phyloP scores from a whole-genome alignment of 768 basidiomycete genomes.

The Lentinus tigrinus region DNA sequence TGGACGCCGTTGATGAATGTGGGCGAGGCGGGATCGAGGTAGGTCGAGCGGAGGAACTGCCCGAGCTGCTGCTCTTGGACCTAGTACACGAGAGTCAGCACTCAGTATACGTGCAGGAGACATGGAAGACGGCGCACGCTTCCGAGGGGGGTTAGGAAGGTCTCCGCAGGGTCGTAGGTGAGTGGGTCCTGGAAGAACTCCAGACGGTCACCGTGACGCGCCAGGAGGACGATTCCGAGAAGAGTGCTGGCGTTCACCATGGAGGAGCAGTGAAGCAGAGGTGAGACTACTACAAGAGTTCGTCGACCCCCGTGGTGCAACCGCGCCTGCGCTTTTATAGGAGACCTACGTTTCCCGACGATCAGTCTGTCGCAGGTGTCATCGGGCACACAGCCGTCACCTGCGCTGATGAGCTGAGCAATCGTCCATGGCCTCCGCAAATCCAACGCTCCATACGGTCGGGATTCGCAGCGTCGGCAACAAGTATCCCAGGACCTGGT shows the following conservation, averaged over 20 bases:
- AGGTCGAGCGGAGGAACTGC: conserved; percentile 43
- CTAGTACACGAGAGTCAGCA: conserved; percentile 5
- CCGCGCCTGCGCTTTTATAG: no score
- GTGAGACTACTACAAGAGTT: no score
- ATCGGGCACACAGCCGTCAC: no score
- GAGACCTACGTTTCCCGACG: no score
- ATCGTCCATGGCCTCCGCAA: no score
- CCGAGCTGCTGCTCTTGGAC: conserved; percentile 45
- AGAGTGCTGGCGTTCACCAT: conserved; percentile 14
- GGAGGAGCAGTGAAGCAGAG: no score
- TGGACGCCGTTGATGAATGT: conserved; percentile 44
- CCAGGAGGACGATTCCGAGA: conserved; percentile 21
- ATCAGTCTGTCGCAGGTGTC: no score
- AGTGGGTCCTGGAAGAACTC: conserved; percentile 28
- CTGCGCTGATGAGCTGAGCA: no score
- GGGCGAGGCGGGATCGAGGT: conserved; percentile 51
- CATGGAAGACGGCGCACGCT: conserved; percentile 12
- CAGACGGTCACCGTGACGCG: conserved; percentile 26
- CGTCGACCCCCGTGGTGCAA: no score
- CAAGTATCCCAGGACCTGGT: no score
- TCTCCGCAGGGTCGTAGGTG: conserved; percentile 21
- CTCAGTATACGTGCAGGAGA: not conserved
- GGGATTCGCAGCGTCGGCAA: no score
- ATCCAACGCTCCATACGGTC: no score
- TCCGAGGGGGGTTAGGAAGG: conserved; percentile 24